Evolutionary conservation across 257 asterid genomes (phyloP).

Genomic region (Scutellaria barbata): DNA sequence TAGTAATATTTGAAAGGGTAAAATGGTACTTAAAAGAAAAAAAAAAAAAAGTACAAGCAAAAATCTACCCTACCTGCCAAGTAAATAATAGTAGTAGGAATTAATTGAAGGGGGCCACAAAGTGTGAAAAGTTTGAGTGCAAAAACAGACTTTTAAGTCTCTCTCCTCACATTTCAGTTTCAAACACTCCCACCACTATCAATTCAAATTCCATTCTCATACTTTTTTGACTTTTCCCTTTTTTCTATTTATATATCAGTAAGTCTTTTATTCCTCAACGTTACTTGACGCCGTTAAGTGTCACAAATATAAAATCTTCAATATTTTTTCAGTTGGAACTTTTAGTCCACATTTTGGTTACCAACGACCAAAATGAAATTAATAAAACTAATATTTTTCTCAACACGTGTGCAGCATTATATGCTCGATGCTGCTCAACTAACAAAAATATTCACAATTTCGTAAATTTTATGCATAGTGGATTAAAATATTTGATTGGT

Average conservation of each 20-base stretch:
- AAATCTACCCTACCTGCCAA: conserved; percentile 15
- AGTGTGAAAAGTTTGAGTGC: conserved; percentile 32
- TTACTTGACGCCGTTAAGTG: conserved; percentile 33
- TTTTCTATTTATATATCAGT: background rate
- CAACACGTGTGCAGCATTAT: background rate
- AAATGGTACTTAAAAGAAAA: conserved; percentile 2
- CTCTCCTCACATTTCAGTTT: conserved; percentile 29
- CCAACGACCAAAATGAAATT: too few species aligned
- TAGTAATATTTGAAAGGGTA: background rate
- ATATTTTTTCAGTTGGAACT: too few species aligned
- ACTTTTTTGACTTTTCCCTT: conserved; percentile 36
- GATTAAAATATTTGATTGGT: too few species aligned
- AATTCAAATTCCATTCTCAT: conserved; percentile 39
- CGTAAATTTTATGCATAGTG: background rate
- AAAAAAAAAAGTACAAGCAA: conserved; percentile 28
- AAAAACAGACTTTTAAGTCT: conserved; percentile 29
- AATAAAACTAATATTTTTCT: too few species aligned
- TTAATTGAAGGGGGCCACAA: conserved; percentile 37
- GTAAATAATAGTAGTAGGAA: conserved; percentile 32
- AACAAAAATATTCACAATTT: background rate
- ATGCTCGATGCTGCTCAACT: background rate
- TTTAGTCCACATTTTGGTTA: too few species aligned
- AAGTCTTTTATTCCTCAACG: conserved; percentile 18
- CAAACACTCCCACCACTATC: conserved; percentile 45
- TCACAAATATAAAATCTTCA: background rate